Percentiles rank a stretch among this genome's conserved stretches.
Conservation (phyloP, 1,139 yeast species). For the Debaryomyces nepalensis region DNA sequence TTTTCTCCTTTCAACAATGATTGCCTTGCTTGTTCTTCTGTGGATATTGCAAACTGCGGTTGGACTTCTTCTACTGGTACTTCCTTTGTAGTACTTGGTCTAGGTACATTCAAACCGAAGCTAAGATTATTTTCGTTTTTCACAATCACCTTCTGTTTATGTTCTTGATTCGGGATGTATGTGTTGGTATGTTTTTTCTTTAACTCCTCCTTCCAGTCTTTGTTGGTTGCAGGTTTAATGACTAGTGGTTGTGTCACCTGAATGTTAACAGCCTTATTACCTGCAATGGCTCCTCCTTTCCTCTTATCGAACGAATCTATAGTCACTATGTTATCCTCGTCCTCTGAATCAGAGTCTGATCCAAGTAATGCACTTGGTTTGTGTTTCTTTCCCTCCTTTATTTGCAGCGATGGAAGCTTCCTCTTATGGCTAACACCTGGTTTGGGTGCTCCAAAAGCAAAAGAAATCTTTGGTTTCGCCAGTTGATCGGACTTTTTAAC, state of each 20-base stretch:
- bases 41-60: slow-evolving; percentile 4
- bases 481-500: background rate
- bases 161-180: slow-evolving; percentile 17
- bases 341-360: slow-evolving; percentile 26
- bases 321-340: slow-evolving; percentile 21
- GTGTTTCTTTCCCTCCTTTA: background rate
- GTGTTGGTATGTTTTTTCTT: slow-evolving; percentile 11
- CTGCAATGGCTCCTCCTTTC: slow-evolving; percentile 28
- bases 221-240: slow-evolving; percentile 21
- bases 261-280: slow-evolving; percentile 23
- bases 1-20: slow-evolving; percentile 14
- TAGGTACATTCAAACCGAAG: slow-evolving; percentile 26
- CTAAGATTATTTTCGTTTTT: slow-evolving; percentile 21
- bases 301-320: slow-evolving; percentile 27
- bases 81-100: slow-evolving; percentile 5
- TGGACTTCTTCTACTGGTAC: slow-evolving; percentile 9
- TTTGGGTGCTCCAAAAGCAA: slow-evolving; percentile 11
- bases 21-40: slow-evolving; percentile 10
- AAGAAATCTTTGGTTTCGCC: slow-evolving; percentile 11
- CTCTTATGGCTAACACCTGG: background rate
- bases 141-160: slow-evolving; percentile 17
- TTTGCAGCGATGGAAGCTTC: background rate
- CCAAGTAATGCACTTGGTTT: slow-evolving; percentile 8
- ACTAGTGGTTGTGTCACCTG: slow-evolving; percentile 19
- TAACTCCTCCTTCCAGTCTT: slow-evolving; percentile 16